Conservation (phyloP, 768 basidiomycete species). For the Phaffia tasmanica region DNA sequence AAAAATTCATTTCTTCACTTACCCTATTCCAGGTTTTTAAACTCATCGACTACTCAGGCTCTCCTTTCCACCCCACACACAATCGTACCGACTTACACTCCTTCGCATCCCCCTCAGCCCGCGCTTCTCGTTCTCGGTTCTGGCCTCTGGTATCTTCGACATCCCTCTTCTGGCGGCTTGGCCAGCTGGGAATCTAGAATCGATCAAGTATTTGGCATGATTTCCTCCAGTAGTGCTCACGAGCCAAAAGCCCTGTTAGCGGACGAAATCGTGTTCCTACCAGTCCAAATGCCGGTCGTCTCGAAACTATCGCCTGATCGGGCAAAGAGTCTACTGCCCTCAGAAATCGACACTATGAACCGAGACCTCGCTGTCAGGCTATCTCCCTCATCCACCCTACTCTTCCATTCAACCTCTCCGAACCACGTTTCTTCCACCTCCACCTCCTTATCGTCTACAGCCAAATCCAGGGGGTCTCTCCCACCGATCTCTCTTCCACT, state of each 20-base stretch:
- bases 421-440: slow-evolving; percentile 21
- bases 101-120: slow-evolving; percentile 35
- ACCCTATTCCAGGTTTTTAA: slow-evolving; percentile 47
- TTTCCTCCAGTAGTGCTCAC: slow-evolving; percentile 14
- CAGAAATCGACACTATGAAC: slow-evolving; percentile 86
- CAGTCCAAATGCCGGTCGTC: slow-evolving; percentile 59
- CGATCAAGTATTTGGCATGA: slow-evolving; percentile 51
- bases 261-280: slow-evolving; percentile 64
- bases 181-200: slow-evolving; percentile 66
- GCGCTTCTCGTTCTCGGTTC: slow-evolving; percentile 70
- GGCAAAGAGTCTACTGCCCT: slow-evolving; percentile 55
- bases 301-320: slow-evolving; percentile 57
- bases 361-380: slow-evolving; percentile 66
- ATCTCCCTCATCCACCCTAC: slow-evolving; percentile 27
- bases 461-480: slow-evolving; percentile 22
- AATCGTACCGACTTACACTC: slow-evolving; percentile 28
- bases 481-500: slow-evolving; percentile 52
- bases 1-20: not conserved
- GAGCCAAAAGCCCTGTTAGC: slow-evolving; percentile 42
- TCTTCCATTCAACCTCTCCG: slow-evolving; percentile 27
- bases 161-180: slow-evolving; percentile 62
- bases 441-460: slow-evolving; percentile 27
- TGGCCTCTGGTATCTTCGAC: slow-evolving; percentile 80
- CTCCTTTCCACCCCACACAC: slow-evolving; percentile 40
- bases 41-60: slow-evolving; percentile 49